Evolutionary conservation across 176 grass and related monocot species (phyloP).

Genomic region (Juncus inflexus): DNA sequence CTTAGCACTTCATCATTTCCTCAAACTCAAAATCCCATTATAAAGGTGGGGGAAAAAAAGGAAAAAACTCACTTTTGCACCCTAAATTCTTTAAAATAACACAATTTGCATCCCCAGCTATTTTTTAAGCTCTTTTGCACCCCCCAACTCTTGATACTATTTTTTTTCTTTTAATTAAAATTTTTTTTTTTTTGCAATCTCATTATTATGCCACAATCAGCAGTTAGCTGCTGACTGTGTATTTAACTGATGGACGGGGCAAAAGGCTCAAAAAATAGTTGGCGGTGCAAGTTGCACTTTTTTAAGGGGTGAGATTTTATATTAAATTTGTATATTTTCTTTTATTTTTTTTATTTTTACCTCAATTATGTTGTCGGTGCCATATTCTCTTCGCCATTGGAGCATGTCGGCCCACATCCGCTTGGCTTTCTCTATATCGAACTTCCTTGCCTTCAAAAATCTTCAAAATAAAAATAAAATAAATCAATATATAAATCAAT

Average conservation of each 20-base stretch:
- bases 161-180: too few species aligned
- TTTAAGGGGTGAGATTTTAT: too few species aligned
- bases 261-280: too few species aligned
- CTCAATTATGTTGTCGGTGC: constrained; percentile 66
- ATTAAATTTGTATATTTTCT: background rate
- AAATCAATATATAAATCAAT: background rate
- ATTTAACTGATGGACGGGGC: too few species aligned
- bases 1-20: background rate
- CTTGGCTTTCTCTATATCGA: constrained; percentile 89
- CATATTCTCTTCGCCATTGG: constrained; percentile 79
- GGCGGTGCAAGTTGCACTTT: too few species aligned
- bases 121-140: too few species aligned
- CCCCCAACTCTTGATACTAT: too few species aligned
- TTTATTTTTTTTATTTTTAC: background rate
- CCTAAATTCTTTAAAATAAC: background rate
- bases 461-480: constrained; percentile 9
- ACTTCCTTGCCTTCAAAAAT: constrained; percentile 75
- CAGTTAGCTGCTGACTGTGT: too few species aligned
- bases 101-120: background rate
- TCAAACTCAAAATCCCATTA: background rate
- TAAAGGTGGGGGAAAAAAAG: background rate
- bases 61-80: background rate
- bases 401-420: constrained; percentile 95
- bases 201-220: too few species aligned
- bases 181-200: too few species aligned